These are phyloP conservation scores for Phytophthora tentaculata DNA, from an alignment of 352 stramenopile species.

Conservation along the genomic window DNA sequence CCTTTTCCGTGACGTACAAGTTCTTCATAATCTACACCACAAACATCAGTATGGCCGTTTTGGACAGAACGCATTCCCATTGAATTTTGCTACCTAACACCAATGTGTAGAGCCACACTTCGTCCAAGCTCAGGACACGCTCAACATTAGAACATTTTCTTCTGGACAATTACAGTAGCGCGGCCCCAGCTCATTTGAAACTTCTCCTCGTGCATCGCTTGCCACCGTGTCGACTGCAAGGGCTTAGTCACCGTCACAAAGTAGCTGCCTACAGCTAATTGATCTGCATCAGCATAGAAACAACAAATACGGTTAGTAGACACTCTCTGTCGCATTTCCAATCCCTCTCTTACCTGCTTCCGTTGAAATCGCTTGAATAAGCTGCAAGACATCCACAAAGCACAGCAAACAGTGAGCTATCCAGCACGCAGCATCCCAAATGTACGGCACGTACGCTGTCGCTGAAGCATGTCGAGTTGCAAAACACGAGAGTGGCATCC, in stretches of 20 bases:
- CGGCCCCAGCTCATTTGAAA: constrained; percentile 73
- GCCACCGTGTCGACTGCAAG: constrained; percentile 59
- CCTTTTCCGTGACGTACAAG: neutral
- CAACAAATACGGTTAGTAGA: neutral
- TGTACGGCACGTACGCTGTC: constrained; percentile 50
- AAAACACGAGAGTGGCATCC: constrained; percentile 69
- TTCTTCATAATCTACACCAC: neutral
- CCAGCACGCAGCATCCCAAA: neutral
- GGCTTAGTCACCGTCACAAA: constrained; percentile 71
- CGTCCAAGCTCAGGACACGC: neutral
- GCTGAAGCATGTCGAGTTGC: constrained; percentile 76
- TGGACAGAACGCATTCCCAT: neutral
- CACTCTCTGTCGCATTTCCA: neutral
- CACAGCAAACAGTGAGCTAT: neutral
- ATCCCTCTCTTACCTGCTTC: constrained; percentile 34
- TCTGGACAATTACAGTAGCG: constrained; percentile 69
- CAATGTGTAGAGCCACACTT: neutral
- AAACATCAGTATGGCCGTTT: too few relatives aligned
- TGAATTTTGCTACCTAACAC: constrained; percentile 1
- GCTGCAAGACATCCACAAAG: constrained; percentile 10
- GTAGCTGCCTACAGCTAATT: constrained; percentile 54
- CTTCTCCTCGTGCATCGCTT: constrained; percentile 65
- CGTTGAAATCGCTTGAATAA: constrained; percentile 39
- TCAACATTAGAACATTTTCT: constrained; percentile 52
- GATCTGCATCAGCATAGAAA: constrained; percentile 31